Evolutionary conservation across 148 eudicot genomes (phyloP).

Genomic region (Nepenthes mirabilis): DNA sequence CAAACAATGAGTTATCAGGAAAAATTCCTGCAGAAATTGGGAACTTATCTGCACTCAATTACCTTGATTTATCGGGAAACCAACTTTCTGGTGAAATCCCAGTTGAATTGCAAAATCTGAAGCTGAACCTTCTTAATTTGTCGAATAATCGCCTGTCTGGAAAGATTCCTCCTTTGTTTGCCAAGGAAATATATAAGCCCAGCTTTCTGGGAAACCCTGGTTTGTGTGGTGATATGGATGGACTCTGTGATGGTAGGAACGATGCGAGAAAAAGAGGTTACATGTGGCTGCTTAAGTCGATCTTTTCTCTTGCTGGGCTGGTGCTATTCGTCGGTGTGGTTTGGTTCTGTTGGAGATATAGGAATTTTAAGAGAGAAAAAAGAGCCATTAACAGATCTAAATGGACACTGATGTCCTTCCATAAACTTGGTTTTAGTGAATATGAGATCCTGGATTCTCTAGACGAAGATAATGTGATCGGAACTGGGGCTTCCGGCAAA

Average conservation of each 20-base stretch:
- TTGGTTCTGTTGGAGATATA: conserved; percentile 55
- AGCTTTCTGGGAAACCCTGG: conserved; percentile 84
- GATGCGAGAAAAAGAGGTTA: conserved; percentile 24
- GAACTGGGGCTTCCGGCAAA: conserved; percentile 85
- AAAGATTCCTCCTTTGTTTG: conserved; percentile 47
- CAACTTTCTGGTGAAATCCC: conserved; percentile 60
- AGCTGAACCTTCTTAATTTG: conserved; percentile 67
- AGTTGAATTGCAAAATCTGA: conserved; percentile 50
- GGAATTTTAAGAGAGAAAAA: conserved; percentile 34
- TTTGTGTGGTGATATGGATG: conserved; percentile 51
- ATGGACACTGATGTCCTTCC: conserved; percentile 89
- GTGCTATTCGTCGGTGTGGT: conserved; percentile 42
- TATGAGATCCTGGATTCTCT: conserved; percentile 66
- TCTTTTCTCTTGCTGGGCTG: conserved; percentile 50
- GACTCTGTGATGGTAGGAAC: conserved; percentile 33
- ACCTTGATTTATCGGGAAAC: conserved; percentile 79
- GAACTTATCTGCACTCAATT: conserved; percentile 39
- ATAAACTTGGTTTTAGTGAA: conserved; percentile 83
- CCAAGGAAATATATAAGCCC: conserved; percentile 35
- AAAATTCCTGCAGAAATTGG: conserved; percentile 63
- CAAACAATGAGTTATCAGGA: conserved; percentile 47
- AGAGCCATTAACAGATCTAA: conserved; percentile 41
- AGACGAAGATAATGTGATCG: conserved; percentile 87
- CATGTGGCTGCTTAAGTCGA: conserved; percentile 32
- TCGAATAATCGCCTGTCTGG: conserved; percentile 67